Percentiles rank a stretch among this genome's conserved stretches.
Conservation (phyloP, 129 eudicot species). For the Rutidosis leptorrhynchoides region DNA sequence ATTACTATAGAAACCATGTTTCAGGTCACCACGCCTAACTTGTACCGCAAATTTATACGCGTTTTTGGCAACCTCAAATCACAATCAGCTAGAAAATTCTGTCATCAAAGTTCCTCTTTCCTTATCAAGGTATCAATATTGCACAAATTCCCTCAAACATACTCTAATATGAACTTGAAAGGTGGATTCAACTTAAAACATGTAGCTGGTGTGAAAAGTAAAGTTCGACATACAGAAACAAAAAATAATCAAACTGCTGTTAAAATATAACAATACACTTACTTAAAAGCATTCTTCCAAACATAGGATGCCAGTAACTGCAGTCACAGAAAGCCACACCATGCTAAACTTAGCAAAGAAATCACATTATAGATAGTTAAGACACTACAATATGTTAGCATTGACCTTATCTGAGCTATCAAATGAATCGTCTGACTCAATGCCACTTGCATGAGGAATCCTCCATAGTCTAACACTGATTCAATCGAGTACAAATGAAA, state of each 20-base stretch:
- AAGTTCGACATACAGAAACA: not conserved
- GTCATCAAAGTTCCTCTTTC: too few relatives aligned
- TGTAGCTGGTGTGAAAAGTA: not conserved
- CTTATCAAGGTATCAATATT: too few relatives aligned
- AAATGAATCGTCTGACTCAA: constrained; percentile 42
- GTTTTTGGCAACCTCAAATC: too few relatives aligned
- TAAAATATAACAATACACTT: constrained; percentile 19
- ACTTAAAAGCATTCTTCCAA: constrained; percentile 75
- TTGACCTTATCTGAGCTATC: constrained; percentile 50
- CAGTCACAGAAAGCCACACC: constrained; percentile 21
- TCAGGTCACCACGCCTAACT: too few relatives aligned
- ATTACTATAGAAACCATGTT: not conserved
- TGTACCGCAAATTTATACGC: too few relatives aligned
- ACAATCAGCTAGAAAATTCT: too few relatives aligned
- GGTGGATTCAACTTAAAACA: not conserved
- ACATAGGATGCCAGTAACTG: constrained; percentile 77
- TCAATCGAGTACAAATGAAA: constrained; percentile 4
- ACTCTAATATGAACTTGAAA: too few relatives aligned
- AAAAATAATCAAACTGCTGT: not conserved
- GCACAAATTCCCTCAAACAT: too few relatives aligned
- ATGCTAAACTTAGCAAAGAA: not conserved
- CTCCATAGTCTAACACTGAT: constrained; percentile 93
- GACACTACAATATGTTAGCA: constrained; percentile 11
- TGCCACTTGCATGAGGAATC: constrained; percentile 58
- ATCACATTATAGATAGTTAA: constrained; percentile 2